Evolutionary conservation across 2,329 filamentous ascomycete genomes (phyloP), one percentile per base, ranked within the genome.

Genomic region (Epichloe coenophiala): DNA sequence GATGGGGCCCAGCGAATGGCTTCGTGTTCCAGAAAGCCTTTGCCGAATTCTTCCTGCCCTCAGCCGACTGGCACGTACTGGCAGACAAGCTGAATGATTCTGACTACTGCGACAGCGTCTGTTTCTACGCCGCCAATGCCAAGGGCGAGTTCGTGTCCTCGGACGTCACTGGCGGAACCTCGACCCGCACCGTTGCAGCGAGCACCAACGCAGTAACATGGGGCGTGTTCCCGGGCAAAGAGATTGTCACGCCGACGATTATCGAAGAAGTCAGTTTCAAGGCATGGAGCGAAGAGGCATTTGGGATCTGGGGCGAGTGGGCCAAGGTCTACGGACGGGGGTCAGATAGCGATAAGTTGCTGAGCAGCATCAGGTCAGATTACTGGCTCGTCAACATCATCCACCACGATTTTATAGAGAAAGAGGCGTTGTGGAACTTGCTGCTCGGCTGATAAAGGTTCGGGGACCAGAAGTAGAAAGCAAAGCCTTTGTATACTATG

Each of bases 21-120:
- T 97, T 95, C 65, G 89, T 97, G 45, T 98, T 96, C 72, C 93
- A 98, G 63, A 98, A 97, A 69, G 86, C 91, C 0, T 98, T 98
- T 66, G 89, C 98, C 48, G 93, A 98, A 66, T 88, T 97, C 70
- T 98, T 98, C 74, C 71, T 95, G 52, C 83, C 90, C 0, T 70
- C 74, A 0, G 66, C 76, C 0, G 86, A 91, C 64, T 97, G 89
- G 83, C 66, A 70, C 15, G 64, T 65, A 1, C 74, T 98, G 35
- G 77, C 78, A 55, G 73, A 75, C 4, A 77, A 80, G 52, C 77
- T 97, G 43, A 63, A 68, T 48, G 70, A 69, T 11, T 68, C 77
- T 37, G 79, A 80, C 49, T 70, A 79, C 15, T 74, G 80, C 46
- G 80, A 83, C 41, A 75, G 80, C 47, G 77, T 96, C 38, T 88